phyloP scores from a whole-genome alignment of 2,329 filamentous ascomycete genomes.

The Ophiostoma tasmaniense region DNA sequence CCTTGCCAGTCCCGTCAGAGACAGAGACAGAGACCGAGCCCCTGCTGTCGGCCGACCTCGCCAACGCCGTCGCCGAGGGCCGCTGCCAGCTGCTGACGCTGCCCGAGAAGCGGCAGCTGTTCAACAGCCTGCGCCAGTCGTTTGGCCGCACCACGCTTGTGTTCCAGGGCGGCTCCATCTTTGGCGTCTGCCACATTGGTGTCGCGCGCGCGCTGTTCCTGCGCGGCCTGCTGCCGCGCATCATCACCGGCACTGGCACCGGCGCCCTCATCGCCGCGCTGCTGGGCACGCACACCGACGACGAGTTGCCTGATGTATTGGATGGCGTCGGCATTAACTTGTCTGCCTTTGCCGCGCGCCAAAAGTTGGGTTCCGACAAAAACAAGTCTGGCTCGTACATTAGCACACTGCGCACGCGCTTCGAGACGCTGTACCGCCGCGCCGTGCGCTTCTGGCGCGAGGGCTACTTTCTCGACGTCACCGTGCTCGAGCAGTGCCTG shows the following conservation, averaged over 20 bases:
- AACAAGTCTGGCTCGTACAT: background rate
- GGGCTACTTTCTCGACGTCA: slow-evolving; percentile 77
- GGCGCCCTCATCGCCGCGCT: slow-evolving; percentile 84
- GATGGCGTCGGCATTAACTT: slow-evolving; percentile 75
- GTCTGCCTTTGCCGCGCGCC: slow-evolving; percentile 57
- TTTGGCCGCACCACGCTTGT: slow-evolving; percentile 82
- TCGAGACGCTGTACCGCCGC: slow-evolving; percentile 57
- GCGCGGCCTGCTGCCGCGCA: slow-evolving; percentile 71
- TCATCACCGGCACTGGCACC: slow-evolving; percentile 85
- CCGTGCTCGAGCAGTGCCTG: slow-evolving; percentile 74
- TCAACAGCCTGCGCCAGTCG: slow-evolving; percentile 79
- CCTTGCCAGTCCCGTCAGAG: slow-evolving; percentile 46
- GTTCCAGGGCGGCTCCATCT: slow-evolving; percentile 82
- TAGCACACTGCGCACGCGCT: slow-evolving; percentile 19
- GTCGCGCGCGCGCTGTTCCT: slow-evolving; percentile 82
- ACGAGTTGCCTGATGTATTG: slow-evolving; percentile 69
- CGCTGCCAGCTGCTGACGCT: slow-evolving; percentile 14
- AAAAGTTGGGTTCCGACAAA: background rate
- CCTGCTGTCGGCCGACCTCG: slow-evolving; percentile 16
- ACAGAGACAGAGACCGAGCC: background rate
- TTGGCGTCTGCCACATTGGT: slow-evolving; percentile 81
- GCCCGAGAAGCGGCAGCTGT: slow-evolving; percentile 62
- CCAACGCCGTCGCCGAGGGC: slow-evolving; percentile 18
- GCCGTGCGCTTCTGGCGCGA: slow-evolving; percentile 61
- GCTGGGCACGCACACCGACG: slow-evolving; percentile 78